Evolutionary conservation across 2,329 filamentous ascomycete genomes (phyloP).

Genomic region (Ophiostoma himal-ulmi): DNA sequence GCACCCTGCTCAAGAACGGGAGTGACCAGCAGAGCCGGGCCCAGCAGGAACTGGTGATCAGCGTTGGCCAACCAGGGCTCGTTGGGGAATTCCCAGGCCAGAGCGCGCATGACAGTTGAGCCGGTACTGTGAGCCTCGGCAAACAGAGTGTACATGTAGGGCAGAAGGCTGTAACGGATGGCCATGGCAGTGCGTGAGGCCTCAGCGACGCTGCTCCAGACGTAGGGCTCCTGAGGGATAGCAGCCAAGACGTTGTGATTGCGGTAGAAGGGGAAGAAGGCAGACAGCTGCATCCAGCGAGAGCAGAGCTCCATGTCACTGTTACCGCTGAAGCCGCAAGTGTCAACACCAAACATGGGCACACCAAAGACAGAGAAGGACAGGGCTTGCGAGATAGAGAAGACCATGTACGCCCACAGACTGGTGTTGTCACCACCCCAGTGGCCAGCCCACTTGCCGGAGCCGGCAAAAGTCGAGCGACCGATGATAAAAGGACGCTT

Average conservation of each 20-base stretch:
- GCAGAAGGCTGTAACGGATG: constrained; percentile 71
- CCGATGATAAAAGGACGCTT: constrained; percentile 79
- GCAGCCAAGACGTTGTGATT: constrained; percentile 51
- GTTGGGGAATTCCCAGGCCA: constrained; percentile 64
- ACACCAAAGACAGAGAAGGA: constrained; percentile 62
- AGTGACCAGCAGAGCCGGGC: constrained; percentile 43
- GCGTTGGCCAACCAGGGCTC: constrained; percentile 43
- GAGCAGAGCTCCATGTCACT: constrained; percentile 64
- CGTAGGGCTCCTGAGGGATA: constrained; percentile 64
- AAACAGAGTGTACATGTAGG: constrained; percentile 72
- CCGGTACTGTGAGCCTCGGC: constrained; percentile 55
- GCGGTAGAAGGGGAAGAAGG: constrained; percentile 70
- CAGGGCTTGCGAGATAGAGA: constrained; percentile 53
- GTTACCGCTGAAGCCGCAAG: constrained; percentile 68
- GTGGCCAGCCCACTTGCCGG: constrained; percentile 62
- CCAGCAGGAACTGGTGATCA: constrained; percentile 49
- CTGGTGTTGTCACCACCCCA: constrained; percentile 56
- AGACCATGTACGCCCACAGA: constrained; percentile 52
- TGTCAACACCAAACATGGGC: constrained; percentile 64
- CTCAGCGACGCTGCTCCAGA: constrained; percentile 56
- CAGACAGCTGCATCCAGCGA: constrained; percentile 68
- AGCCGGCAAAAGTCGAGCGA: constrained; percentile 72
- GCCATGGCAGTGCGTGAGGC: constrained; percentile 64
- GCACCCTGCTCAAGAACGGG: constrained; percentile 44
- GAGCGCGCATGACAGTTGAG: constrained; percentile 59